Percentiles rank a stretch among this genome's conserved stretches.
phyloP scores from a whole-genome alignment of 345 rosid species.

The Brassica incana region DNA sequence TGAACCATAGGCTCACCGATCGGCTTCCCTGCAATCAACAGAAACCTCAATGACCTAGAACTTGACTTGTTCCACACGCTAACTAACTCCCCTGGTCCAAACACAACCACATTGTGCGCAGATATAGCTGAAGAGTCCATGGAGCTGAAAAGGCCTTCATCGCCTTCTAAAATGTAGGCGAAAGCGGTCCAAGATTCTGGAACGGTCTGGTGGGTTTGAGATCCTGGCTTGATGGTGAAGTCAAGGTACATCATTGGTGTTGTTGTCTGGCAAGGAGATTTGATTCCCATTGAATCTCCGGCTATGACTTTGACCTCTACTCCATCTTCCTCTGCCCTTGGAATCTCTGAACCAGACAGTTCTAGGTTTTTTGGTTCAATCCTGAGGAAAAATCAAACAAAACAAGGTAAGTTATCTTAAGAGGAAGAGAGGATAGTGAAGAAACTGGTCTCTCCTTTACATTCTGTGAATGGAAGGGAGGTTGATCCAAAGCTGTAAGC shows the following conservation, averaged over 20 bases:
- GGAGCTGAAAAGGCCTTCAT: slow-evolving; percentile 61
- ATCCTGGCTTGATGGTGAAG: slow-evolving; percentile 64
- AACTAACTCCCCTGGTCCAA: slow-evolving; percentile 68
- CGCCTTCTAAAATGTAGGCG: slow-evolving; percentile 73
- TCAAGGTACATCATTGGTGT: slow-evolving; percentile 84
- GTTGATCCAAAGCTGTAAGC: slow-evolving; percentile 97
- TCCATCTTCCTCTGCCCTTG: slow-evolving; percentile 59
- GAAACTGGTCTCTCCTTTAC: slow-evolving; percentile 38
- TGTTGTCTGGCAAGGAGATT: slow-evolving; percentile 64
- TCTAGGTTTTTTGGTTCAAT: slow-evolving; percentile 75
- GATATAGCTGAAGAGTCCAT: slow-evolving; percentile 42
- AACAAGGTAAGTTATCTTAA: neutral
- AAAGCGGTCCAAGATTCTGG: slow-evolving; percentile 79
- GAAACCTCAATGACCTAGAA: slow-evolving; percentile 47
- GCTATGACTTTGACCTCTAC: slow-evolving; percentile 73
- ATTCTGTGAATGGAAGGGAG: slow-evolving; percentile 80
- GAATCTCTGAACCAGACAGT: slow-evolving; percentile 53
- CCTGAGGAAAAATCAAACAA: slow-evolving; percentile 45
- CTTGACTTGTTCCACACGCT: slow-evolving; percentile 70
- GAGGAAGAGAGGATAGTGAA: neutral
- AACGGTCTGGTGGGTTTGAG: slow-evolving; percentile 59
- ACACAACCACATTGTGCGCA: slow-evolving; percentile 58
- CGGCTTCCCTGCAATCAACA: neutral
- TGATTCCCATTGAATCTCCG: slow-evolving; percentile 87
- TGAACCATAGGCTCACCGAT: neutral